phyloP scores from a whole-genome alignment of 73 alveolate genomes.

The Stentor roeselii region DNA sequence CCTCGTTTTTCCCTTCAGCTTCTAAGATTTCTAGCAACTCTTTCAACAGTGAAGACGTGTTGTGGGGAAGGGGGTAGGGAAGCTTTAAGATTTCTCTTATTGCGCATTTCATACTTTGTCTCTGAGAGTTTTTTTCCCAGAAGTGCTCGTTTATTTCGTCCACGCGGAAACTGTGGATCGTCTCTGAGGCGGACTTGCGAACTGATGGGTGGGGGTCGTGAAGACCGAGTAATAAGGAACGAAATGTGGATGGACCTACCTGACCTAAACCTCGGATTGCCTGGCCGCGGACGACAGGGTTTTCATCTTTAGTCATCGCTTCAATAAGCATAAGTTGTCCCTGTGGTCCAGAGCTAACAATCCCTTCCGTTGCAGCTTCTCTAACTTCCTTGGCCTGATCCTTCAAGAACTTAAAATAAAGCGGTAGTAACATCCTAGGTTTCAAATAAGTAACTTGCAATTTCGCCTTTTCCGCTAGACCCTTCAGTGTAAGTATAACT shows the following conservation, averaged over 20 bases:
- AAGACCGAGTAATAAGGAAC: constrained; percentile 80
- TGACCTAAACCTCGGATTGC: constrained; percentile 85
- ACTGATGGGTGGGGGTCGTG: constrained; percentile 81
- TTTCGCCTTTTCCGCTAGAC: constrained; percentile 57
- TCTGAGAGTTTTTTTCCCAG: constrained; percentile 32
- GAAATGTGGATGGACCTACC: constrained; percentile 79
- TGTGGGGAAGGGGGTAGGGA: constrained; percentile 20
- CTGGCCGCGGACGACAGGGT: constrained; percentile 75
- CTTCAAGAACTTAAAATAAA: constrained; percentile 70
- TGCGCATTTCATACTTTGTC: constrained; percentile 23
- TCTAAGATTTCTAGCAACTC: constrained; percentile 4
- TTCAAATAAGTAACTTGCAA: constrained; percentile 80
- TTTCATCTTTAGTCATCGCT: constrained; percentile 85
- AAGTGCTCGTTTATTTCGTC: constrained; percentile 35
- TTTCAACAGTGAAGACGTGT: not conserved
- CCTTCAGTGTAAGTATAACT: constrained; percentile 11
- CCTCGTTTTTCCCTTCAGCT: not conserved
- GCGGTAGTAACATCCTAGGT: constrained; percentile 80
- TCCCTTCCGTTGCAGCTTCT: constrained; percentile 60
- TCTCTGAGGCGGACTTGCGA: constrained; percentile 46
- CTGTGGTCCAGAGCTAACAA: constrained; percentile 84
- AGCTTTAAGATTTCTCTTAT: constrained; percentile 18
- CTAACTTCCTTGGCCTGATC: constrained; percentile 80
- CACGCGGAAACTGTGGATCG: constrained; percentile 19
- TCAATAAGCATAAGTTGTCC: constrained; percentile 91